phyloP scores from a whole-genome alignment of 2,329 filamentous ascomycete species.

The Apiospora arundinis region DNA sequence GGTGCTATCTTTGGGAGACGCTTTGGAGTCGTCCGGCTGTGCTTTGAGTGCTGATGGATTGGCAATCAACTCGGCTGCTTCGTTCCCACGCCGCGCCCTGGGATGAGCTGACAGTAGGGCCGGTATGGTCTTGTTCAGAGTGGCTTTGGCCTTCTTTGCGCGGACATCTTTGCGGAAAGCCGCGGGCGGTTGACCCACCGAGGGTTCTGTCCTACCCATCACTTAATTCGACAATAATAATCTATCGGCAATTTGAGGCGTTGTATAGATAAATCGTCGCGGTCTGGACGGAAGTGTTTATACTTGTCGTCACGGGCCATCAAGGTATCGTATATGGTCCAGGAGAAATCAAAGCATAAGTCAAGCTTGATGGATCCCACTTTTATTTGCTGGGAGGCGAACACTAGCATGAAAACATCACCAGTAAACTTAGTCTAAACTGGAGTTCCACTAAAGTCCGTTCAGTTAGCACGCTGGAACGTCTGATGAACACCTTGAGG shows the following conservation, averaged over 20 bases:
- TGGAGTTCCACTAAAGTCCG: too few species aligned
- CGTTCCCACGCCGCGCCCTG: constrained; percentile 60
- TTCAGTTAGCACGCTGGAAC: too few species aligned
- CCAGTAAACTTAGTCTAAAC: not conserved
- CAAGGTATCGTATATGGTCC: not conserved
- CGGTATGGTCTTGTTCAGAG: constrained; percentile 66
- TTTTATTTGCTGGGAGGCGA: not conserved
- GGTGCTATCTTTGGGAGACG: not conserved
- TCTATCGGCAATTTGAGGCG: not conserved
- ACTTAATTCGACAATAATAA: not conserved
- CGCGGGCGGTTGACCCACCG: constrained; percentile 36
- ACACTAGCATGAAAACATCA: not conserved
- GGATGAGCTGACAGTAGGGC: constrained; percentile 58
- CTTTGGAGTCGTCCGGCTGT: not conserved
- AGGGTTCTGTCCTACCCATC: constrained; percentile 42
- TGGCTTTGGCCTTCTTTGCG: constrained; percentile 61
- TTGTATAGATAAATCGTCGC: not conserved
- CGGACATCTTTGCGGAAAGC: constrained; percentile 44
- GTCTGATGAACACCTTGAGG: too few species aligned
- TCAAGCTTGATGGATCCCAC: not conserved
- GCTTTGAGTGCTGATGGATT: constrained; percentile 34
- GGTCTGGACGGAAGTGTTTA: not conserved
- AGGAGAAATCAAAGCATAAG: not conserved
- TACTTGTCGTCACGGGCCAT: not conserved
- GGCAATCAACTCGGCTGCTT: constrained; percentile 55